Percentiles rank a stretch among this genome's conserved stretches.
Conservation (phyloP, 345 rosid species). For the Moringa oleifera region DNA sequence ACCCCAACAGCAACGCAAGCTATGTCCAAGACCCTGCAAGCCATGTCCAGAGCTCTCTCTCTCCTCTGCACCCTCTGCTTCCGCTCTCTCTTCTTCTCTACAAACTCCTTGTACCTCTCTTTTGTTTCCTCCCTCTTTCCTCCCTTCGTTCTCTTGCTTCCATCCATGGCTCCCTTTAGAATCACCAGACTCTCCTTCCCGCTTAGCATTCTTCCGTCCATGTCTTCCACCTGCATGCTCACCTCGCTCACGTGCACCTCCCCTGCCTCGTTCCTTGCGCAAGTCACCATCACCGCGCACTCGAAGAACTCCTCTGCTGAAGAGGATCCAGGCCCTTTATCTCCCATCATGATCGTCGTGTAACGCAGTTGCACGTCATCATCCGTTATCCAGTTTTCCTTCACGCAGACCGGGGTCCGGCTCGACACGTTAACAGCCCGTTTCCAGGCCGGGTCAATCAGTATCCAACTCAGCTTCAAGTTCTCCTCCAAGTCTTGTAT, state of each 20-base stretch:
- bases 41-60: constrained; percentile 33
- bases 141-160: constrained; percentile 33
- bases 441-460: constrained; percentile 53
- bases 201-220: constrained; percentile 62
- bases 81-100: constrained; percentile 36
- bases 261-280: constrained; percentile 50
- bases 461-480: constrained; percentile 54
- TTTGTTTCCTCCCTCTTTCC: constrained; percentile 23
- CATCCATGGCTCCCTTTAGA: constrained; percentile 37
- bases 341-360: constrained; percentile 27
- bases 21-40: constrained; percentile 24
- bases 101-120: constrained; percentile 34
- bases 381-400: constrained; percentile 62
- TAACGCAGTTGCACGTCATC: constrained; percentile 54
- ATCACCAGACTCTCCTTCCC: constrained; percentile 70
- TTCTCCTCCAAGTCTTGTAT: constrained; percentile 44
- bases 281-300: constrained; percentile 31
- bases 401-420: constrained; percentile 45
- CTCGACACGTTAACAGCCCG: constrained; percentile 63
- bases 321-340: not conserved
- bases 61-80: constrained; percentile 25
- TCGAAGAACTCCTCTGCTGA: constrained; percentile 20
- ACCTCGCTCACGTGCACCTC: constrained; percentile 66
- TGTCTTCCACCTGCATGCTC: constrained; percentile 66
- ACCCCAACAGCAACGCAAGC: constrained; percentile 38